phyloP scores from a whole-genome alignment of 2,329 filamentous ascomycete species.

The Canariomyces notabilis region DNA sequence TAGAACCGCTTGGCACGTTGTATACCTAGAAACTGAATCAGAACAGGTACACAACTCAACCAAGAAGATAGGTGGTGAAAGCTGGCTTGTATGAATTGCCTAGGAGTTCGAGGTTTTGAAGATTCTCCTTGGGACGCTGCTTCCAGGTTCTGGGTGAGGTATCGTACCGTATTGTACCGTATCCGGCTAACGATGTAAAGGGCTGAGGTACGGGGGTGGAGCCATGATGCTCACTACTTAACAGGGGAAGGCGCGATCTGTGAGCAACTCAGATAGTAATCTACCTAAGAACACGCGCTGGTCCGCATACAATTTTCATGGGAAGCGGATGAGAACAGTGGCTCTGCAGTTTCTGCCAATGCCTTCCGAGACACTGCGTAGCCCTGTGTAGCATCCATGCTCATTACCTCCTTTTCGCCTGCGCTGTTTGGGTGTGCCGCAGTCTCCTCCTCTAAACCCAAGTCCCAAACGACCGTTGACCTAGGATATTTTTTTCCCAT shows the following conservation, averaged over 20 bases:
- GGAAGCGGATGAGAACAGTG: conserved; percentile 2
- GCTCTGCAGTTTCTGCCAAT: conserved; percentile 12
- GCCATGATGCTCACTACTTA: conserved; percentile 12
- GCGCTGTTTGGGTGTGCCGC: conserved; percentile 7
- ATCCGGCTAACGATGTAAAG: too few relatives aligned
- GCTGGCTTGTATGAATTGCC: too few relatives aligned
- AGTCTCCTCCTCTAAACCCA: conserved; percentile 21
- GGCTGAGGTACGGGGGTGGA: too few relatives aligned
- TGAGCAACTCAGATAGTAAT: conserved; percentile 5
- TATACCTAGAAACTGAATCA: too few relatives aligned
- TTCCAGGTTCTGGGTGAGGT: too few relatives aligned
- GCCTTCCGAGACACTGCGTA: conserved; percentile 13
- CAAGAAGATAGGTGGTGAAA: too few relatives aligned
- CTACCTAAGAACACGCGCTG: conserved; percentile 8
- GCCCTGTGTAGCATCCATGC: conserved; percentile 19
- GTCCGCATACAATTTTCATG: conserved; percentile 18
- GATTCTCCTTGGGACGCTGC: conserved; percentile 1
- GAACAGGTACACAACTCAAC: too few relatives aligned
- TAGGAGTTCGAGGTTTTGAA: not conserved
- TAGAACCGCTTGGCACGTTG: too few relatives aligned
- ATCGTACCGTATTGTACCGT: too few relatives aligned
- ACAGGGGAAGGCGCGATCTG: too few relatives aligned
- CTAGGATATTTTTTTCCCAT: conserved; percentile 22
- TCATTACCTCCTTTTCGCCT: conserved; percentile 17
- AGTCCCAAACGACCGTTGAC: conserved; percentile 22